Base-by-base conservation (phyloP, 768 basidiomycete species). In the Leucogyrophana mollusca region DNA sequence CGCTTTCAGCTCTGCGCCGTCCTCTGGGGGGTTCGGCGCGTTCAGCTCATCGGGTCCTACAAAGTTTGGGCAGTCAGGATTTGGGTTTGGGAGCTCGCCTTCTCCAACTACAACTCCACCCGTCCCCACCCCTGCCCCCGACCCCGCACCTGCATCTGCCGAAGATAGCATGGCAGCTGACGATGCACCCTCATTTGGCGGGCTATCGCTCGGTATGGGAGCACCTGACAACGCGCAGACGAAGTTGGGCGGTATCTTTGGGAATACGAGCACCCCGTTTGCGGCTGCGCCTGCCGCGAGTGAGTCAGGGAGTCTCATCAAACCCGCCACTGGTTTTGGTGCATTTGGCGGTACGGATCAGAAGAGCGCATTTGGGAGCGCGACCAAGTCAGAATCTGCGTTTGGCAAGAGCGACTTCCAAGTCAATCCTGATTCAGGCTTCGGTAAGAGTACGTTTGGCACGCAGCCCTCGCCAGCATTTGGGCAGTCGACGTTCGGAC, bases 301-400 rank as follows among this genome's bases (percentile, higher is more conserved):
- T 21, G 53, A 53, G 20, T 47, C 60, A 3, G 42, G 39, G 30
- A 43, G 51, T 36, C 23, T 62, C 7, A 59, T 69, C 23, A 73
- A 65, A 49, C 66, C 65, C 2, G 65, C 65, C 2, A 54, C 58
- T 13, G 71, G 62, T 4, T 72, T 70, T 47, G 71, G 64, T 17
- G 64, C 60, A 3, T 61, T 66, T 11, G 34, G 40, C 9, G 36
- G 47, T 22, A 53, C 58, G 2, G 61, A 57, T 23, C 55, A 60
- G 44, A 21, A 41, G 30, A 33, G 34, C 32, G 54, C 54, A 5
- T 59, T 59, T 27, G 56, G 56, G 20, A 45, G 42, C 10, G 23
- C 39, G n/a, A 21, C 49, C 14, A 47, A 54, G 13, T 27, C 49
- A 49, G 18, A 50, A 9, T 16, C 48, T n/a, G 23, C 38, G 14